A percentile compares a stretch with the other conserved stretches of the same genome.
phyloP scores from a whole-genome alignment of 169 alveolate genomes.

The Cytauxzoon felis region DNA sequence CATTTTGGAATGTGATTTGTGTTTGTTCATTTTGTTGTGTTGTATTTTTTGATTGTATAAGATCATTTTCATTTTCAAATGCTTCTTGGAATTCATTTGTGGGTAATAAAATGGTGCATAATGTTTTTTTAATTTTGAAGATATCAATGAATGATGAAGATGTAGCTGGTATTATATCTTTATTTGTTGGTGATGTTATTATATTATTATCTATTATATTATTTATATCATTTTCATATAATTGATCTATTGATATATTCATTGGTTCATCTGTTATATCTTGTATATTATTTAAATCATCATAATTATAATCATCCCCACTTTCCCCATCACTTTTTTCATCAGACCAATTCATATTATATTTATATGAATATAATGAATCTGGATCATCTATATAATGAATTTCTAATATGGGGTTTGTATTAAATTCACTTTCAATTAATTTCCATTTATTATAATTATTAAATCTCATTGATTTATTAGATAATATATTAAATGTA shows the following conservation, averaged over 20 bases:
- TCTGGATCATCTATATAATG: constrained; percentile 9
- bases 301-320: constrained; percentile 13
- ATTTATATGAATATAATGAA: constrained; percentile 3
- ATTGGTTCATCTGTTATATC: neutral
- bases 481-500: constrained; percentile 1
- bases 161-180: constrained; percentile 8
- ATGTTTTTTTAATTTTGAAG: constrained; percentile 44
- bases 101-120: constrained; percentile 41
- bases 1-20: constrained; percentile 26
- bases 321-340: neutral
- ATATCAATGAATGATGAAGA: constrained; percentile 33
- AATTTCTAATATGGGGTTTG: constrained; percentile 18
- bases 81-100: constrained; percentile 46
- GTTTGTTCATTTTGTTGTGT: neutral
- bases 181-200: neutral
- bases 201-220: neutral
- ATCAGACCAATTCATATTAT: neutral
- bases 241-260: neutral
- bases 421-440: neutral
- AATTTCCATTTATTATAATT: constrained; percentile 27
- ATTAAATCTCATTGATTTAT: neutral
- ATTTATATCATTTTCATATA: constrained; percentile 9
- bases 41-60: neutral
- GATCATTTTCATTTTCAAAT: neutral
- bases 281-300: neutral